Percentiles rank a stretch among this genome's conserved stretches.
Conservation (phyloP, 1,139 yeast species). For the Diutina siamensis region DNA sequence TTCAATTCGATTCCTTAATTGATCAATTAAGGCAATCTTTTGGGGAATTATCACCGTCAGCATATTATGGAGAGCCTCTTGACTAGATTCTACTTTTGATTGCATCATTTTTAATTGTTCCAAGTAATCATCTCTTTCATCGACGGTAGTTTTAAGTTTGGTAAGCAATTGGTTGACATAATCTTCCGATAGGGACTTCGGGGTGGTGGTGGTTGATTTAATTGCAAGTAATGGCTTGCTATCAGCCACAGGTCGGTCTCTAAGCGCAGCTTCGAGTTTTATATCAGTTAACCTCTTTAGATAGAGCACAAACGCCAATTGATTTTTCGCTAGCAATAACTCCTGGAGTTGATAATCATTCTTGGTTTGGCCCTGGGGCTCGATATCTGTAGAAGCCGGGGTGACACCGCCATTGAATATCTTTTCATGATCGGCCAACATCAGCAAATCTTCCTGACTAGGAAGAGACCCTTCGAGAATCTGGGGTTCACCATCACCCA, state of each 20-base stretch:
- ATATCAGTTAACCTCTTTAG: not conserved
- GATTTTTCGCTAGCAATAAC: not conserved
- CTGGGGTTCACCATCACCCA: not conserved
- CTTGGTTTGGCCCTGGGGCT: not conserved
- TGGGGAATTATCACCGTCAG: not conserved
- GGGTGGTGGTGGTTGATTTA: not conserved
- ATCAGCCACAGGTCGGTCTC: not conserved
- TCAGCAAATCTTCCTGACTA: not conserved
- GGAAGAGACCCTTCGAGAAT: not conserved
- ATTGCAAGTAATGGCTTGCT: not conserved
- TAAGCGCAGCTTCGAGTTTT: not conserved
- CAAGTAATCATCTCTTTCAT: not conserved
- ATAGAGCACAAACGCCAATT: not conserved
- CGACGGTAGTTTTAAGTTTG: not conserved
- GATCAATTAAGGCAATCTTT: not conserved
- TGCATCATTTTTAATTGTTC: not conserved
- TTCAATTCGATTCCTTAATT: not conserved
- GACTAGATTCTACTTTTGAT: not conserved
- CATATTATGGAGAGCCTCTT: not conserved
- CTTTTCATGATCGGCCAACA: not conserved
- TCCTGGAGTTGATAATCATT: constrained; percentile 1
- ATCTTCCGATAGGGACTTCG: not conserved
- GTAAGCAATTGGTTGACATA: not conserved
- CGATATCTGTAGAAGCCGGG: not conserved
- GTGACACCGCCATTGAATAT: not conserved